phyloP scores from a whole-genome alignment of 148 eudicot species.

The Silene conica region DNA sequence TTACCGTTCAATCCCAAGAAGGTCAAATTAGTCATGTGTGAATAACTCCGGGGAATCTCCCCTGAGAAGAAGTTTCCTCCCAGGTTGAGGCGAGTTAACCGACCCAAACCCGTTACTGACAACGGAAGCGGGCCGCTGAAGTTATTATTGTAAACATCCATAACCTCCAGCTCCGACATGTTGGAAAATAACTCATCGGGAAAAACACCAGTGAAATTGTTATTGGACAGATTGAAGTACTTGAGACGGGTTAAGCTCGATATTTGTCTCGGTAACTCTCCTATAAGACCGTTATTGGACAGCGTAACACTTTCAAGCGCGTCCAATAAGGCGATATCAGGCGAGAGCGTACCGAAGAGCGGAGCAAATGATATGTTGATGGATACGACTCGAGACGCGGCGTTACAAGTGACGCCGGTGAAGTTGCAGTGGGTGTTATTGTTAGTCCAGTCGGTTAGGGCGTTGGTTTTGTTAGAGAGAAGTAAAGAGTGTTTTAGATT shows the following conservation, averaged over 20 bases:
- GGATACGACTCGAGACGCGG: conserved; percentile 32
- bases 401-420: conserved; percentile 64
- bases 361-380: conserved; percentile 36
- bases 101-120: conserved; percentile 29
- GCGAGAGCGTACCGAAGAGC: conserved; percentile 44
- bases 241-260: conserved; percentile 30
- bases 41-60: conserved; percentile 50
- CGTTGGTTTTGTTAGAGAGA: conserved; percentile 17
- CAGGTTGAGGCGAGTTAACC: conserved; percentile 31
- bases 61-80: conserved; percentile 84
- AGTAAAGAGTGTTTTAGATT: conserved; percentile 52
- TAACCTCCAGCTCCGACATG: conserved; percentile 31
- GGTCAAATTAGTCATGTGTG: conserved; percentile 30
- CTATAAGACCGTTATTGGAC: conserved; percentile 45
- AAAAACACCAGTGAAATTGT: conserved; percentile 39
- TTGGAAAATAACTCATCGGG: conserved; percentile 26
- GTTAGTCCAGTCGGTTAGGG: conserved; percentile 50
- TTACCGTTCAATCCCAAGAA: conserved; percentile 52
- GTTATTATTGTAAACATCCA: conserved; percentile 70
- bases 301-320: conserved; percentile 44
- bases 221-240: conserved; percentile 48
- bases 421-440: conserved; percentile 52
- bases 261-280: conserved; percentile 41
- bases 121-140: conserved; percentile 52
- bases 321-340: conserved; percentile 46